Percentiles rank a stretch among this genome's conserved stretches.
Evolutionary conservation across 257 asterid genomes (phyloP).

Genomic region (Vinca minor): DNA sequence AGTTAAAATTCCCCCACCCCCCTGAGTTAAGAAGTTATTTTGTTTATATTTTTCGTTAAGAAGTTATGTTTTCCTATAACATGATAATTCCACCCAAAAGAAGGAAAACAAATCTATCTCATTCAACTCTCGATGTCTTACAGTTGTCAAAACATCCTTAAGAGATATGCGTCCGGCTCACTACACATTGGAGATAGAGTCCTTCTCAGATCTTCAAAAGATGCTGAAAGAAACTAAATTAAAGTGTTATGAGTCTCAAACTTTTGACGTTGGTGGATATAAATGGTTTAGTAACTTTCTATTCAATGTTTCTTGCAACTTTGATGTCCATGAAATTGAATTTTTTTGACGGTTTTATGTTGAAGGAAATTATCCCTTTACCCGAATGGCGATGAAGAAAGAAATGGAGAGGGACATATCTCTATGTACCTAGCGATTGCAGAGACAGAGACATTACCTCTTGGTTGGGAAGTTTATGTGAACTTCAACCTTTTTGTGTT

Average conservation of each 20-base stretch:
- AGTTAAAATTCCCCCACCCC: no score
- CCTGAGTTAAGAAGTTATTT: no score
- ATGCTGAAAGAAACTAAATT: not conserved
- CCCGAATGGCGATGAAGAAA: constrained; percentile 9
- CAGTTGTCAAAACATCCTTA: not conserved
- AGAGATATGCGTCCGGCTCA: constrained; percentile 11
- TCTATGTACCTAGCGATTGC: constrained; percentile 12
- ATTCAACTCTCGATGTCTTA: no score
- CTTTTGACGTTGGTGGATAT: constrained; percentile 10
- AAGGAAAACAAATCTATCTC: no score
- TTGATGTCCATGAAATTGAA: no score
- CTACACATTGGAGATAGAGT: constrained; percentile 9
- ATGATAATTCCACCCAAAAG: no score
- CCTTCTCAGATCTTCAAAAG: constrained; percentile 8
- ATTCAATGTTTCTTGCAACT: no score
- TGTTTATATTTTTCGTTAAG: no score
- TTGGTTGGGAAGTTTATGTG: constrained; percentile 11
- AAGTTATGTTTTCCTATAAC: no score
- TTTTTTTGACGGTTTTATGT: no score
- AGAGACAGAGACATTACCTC: constrained; percentile 1
- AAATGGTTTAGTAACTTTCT: constrained; percentile 3
- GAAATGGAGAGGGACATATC: constrained; percentile 4
- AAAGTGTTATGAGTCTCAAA: not conserved
- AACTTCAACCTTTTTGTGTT: constrained; percentile 3
- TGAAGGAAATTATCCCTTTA: constrained; percentile 10